Evolutionary conservation across 768 basidiomycete genomes (phyloP).

Genomic region (Sistotremastrum niveocremeum): DNA sequence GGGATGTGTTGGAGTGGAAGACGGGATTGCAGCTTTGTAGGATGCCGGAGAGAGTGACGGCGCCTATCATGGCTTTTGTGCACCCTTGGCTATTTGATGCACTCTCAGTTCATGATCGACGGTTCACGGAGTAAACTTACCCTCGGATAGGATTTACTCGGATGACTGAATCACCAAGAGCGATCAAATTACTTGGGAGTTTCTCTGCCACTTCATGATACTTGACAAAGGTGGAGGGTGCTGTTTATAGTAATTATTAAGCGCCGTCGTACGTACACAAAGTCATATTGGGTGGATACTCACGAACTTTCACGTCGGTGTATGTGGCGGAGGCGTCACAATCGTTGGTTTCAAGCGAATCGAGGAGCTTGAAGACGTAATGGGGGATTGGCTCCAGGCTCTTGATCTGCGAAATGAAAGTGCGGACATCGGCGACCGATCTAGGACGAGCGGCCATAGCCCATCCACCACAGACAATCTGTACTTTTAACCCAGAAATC

Average conservation of each 20-base stretch:
- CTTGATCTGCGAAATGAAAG: too few species aligned
- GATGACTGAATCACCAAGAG: slow-evolving; percentile 23
- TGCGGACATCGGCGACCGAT: too few species aligned
- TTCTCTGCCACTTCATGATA: slow-evolving; percentile 14
- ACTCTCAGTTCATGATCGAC: background rate
- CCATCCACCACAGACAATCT: too few species aligned
- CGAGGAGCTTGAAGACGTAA: slow-evolving; percentile 17
- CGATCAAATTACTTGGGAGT: slow-evolving; percentile 21
- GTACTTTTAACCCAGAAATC: too few species aligned
- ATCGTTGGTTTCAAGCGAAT: slow-evolving; percentile 13
- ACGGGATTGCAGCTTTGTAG: slow-evolving; percentile 1
- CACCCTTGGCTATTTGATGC: slow-evolving; percentile 7
- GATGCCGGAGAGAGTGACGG: slow-evolving; percentile 10
- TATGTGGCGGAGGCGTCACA: slow-evolving; percentile 9
- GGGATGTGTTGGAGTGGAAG: too few species aligned
- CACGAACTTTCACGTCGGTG: slow-evolving; percentile 8
- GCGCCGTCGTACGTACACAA: background rate
- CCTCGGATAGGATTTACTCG: slow-evolving; percentile 12
- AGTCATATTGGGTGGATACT: slow-evolving; percentile 1
- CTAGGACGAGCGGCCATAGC: too few species aligned
- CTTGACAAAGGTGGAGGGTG: slow-evolving; percentile 12
- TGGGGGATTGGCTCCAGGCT: slow-evolving; percentile 11
- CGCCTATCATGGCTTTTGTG: slow-evolving; percentile 12
- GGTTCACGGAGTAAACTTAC: slow-evolving; percentile 1
- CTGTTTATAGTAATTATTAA: slow-evolving; percentile 4